Evolutionary conservation across 805 yeast species (phyloP).

Genomic region (Sugiyamaella marilandica): DNA sequence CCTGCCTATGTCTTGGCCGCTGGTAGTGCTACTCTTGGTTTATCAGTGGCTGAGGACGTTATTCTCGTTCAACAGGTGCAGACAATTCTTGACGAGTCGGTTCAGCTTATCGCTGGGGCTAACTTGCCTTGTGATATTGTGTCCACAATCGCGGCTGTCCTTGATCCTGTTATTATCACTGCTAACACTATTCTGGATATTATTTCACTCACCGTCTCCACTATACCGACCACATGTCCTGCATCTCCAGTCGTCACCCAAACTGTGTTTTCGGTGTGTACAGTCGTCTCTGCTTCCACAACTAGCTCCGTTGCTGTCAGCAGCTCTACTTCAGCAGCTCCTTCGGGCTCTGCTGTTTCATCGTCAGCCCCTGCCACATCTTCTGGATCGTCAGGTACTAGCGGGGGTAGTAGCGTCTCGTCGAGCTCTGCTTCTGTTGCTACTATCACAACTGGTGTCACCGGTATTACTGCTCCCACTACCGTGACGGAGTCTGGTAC

Average conservation of each 20-base stretch:
- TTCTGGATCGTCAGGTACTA: background rate
- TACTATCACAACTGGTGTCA: too few relatives aligned
- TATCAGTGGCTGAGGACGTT: constrained; percentile 1
- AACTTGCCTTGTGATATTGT: constrained; percentile 4
- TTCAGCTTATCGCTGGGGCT: constrained; percentile 1
- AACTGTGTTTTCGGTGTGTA: background rate
- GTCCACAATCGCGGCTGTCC: background rate
- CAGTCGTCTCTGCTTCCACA: background rate
- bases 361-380: background rate
- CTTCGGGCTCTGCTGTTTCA: background rate
- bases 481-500: too few relatives aligned
- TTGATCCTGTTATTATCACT: constrained; percentile 1
- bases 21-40: constrained; percentile 5
- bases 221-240: constrained; percentile 3
- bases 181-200: background rate
- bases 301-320: background rate
- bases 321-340: background rate
- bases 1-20: constrained; percentile 1
- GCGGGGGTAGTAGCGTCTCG: background rate
- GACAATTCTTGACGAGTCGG: constrained; percentile 1
- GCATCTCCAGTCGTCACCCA: background rate
- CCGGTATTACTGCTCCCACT: too few relatives aligned
- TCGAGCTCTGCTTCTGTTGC: too few relatives aligned
- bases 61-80: constrained; percentile 1
- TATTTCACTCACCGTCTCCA: background rate